Evolutionary conservation across 2,329 filamentous ascomycete species (phyloP), one percentile per base, ranked within the genome.

Genomic region (Pseudogymnoascus sp.): DNA sequence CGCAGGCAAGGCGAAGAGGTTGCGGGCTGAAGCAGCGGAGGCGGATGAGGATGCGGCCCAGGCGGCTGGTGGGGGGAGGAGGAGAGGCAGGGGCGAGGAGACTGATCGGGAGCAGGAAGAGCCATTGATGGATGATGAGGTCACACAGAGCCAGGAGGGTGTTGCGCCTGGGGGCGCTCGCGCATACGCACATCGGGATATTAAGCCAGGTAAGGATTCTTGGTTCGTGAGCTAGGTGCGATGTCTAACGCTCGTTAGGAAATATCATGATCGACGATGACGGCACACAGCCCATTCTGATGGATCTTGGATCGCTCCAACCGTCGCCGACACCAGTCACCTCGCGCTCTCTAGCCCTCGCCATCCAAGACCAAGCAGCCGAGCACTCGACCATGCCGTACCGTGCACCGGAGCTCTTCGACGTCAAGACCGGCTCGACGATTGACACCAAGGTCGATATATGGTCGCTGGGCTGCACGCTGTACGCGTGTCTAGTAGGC

Each of bases 341-440:
- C 4, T 94, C 90, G 16, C 88, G 93, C 65, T 95, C 91, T 2
- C 82, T 95, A 62, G 94, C 94, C 49, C 85, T 99, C 58, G 91
- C 92, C 61, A 90, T 96, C 36, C 94, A 97, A 77, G 94, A 99
- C 75, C 90, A 86, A 41, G 94, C 94, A 22, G 94, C 93, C 62
- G 94, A 99, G 75, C 93, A 97, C 80, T 93, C 88, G 67, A 99
- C 94, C 41, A 97, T 99, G 93, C 92, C 94, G 0, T 99, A 99
- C 78, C 91, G 94, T 64, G 94, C 94, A 1, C 94, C 94, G 0
- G 94, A 99, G 76, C 86, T 99, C 64, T 99, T 99, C 75, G 94
- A 99, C 74, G 94, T 97, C 62, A 96, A 96, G 77, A 97, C 92
- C 2, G 93, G 91, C 66, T 87, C 88, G 58, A 85, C 91, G 60